Evolutionary conservation across 148 eudicot species (phyloP).

Genomic region (Fagopyrum homotropicum): DNA sequence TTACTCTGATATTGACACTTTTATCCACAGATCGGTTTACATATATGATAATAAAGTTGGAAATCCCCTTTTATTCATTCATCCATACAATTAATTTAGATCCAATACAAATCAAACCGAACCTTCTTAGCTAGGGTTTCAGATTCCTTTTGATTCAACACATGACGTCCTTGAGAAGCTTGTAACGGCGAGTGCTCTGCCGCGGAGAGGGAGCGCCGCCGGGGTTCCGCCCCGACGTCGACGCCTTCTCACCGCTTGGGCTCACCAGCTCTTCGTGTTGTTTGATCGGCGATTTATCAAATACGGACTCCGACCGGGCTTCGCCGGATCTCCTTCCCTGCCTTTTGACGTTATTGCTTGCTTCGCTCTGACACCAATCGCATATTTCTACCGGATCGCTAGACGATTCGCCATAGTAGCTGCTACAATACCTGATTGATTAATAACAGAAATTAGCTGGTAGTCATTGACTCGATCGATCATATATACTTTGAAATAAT

Average conservation of each 20-base stretch:
- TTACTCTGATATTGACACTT: too few relatives aligned
- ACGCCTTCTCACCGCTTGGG: background rate
- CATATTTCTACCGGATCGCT: background rate
- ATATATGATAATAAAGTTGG: background rate
- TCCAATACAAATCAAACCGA: background rate
- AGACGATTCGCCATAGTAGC: background rate
- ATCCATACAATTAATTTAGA: too few relatives aligned
- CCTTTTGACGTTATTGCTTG: background rate
- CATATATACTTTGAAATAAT: too few relatives aligned
- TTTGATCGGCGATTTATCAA: background rate
- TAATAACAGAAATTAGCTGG: too few relatives aligned
- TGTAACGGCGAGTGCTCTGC: constrained; percentile 1
- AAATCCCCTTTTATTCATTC: background rate
- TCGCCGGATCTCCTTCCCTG: background rate
- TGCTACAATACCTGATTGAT: background rate
- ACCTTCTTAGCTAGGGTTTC: background rate
- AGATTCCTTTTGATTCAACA: background rate
- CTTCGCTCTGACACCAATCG: constrained; percentile 2
- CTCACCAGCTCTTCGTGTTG: background rate
- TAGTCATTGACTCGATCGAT: too few relatives aligned
- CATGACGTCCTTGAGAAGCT: background rate
- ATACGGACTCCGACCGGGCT: background rate
- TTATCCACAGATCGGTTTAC: too few relatives aligned
- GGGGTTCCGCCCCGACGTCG: background rate
- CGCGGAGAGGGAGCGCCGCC: background rate